These are phyloP conservation scores for Hyaloraphidium curvatum DNA, from an alignment of 192 early-diverging fungal genomes.

Conservation along the genomic window DNA sequence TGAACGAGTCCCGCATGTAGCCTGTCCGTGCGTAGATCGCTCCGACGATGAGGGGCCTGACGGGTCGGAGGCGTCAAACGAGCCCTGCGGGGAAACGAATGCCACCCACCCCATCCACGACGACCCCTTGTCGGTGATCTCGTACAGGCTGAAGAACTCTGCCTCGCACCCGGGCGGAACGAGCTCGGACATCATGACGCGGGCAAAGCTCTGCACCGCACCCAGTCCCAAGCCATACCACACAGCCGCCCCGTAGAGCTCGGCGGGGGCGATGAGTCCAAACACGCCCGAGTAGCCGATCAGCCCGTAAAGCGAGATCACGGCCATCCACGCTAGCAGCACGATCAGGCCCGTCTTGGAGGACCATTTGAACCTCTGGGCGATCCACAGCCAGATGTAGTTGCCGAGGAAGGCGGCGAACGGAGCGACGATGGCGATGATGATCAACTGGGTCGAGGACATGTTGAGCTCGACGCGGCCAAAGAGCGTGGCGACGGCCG, in stretches of 20 bases:
- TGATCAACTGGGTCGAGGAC: constrained; percentile 23
- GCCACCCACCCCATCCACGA: constrained; percentile 55
- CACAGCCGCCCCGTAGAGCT: constrained; percentile 35
- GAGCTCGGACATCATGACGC: constrained; percentile 40
- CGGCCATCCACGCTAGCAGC: constrained; percentile 19
- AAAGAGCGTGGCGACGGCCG: constrained; percentile 33
- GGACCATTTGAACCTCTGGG: constrained; percentile 21
- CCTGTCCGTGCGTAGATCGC: too few relatives aligned
- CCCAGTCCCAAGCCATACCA: constrained; percentile 45
- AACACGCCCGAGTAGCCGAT: constrained; percentile 35
- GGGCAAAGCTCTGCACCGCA: constrained; percentile 29
- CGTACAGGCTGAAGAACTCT: constrained; percentile 51
- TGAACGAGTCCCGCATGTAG: too few relatives aligned
- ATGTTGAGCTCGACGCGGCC: constrained; percentile 31
- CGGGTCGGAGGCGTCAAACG: too few relatives aligned
- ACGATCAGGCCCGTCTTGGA: constrained; percentile 33
- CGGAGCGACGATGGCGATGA: constrained; percentile 34
- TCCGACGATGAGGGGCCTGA: too few relatives aligned
- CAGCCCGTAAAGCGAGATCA: constrained; percentile 41
- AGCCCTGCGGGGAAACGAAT: too few relatives aligned
- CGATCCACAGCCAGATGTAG: too few relatives aligned
- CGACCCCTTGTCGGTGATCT: constrained; percentile 43
- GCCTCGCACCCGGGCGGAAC: constrained; percentile 42
- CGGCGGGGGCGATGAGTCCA: constrained; percentile 27
- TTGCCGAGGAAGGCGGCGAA: constrained; percentile 24